phyloP scores from a whole-genome alignment of 169 alveolate species.

The Eimeria necatrix region DNA sequence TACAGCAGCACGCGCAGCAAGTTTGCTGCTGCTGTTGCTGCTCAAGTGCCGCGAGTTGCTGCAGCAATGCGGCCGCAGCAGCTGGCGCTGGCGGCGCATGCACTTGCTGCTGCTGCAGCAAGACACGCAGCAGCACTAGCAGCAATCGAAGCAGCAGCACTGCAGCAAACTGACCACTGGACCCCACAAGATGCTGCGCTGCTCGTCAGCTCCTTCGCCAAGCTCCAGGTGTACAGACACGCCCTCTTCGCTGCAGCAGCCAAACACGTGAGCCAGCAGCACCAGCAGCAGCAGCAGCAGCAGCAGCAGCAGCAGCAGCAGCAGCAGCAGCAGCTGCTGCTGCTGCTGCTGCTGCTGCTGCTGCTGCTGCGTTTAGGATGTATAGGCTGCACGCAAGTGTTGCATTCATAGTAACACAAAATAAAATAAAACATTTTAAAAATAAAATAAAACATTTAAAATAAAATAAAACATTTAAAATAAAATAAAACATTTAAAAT shows the following conservation, averaged over 20 bases:
- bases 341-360: not conserved
- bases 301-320: no score
- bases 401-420: not conserved
- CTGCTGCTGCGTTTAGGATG: not conserved
- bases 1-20: not conserved
- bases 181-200: not conserved
- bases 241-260: not conserved
- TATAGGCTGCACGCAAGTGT: not conserved
- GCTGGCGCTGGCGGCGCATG: not conserved
- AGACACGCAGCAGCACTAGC: not conserved
- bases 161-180: not conserved
- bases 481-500: no score
- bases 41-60: not conserved
- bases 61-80: not conserved
- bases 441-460: no score
- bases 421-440: no score
- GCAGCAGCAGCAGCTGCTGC: not conserved
- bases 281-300: not conserved
- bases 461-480: no score
- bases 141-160: not conserved
- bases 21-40: not conserved
- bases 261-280: not conserved
- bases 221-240: not conserved
- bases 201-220: not conserved
- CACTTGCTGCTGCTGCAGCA: not conserved